Base-by-base conservation (phyloP, 225 moss, liverwort and hornwort genomes). In the Physcomitrellopsis africana region DNA sequence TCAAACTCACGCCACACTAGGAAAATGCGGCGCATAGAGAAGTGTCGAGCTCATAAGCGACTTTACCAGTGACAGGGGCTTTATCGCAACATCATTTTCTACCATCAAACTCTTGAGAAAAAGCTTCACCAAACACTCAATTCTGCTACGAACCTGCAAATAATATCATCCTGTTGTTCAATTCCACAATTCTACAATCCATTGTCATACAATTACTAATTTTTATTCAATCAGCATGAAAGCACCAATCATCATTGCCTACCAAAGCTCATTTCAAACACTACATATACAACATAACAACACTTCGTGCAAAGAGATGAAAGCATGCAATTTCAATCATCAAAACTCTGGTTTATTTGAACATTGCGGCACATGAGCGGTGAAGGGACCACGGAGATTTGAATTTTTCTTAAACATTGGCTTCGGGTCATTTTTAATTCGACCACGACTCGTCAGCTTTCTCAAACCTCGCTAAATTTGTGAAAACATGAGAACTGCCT, bases 111-210 rank as follows among this genome's bases (percentile, higher is more conserved):
- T 86, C 60, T 44, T 66, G 42, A 92, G 89, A 58, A 93, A 93
- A 16, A 76, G 67, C 70, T 79, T 88, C 58, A 93, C 82, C 60
- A 88, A 73, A 60, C 72, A 77, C 76, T 96, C 96, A 82, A 96
- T 93, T 72, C 92, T 89, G 79, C 82, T 77, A 47, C 85, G 82
- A 78, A 90, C 84, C 96, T 96, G 90, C 79, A 80, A 67, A 22
- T 5, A 71, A 13, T 47, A 1, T 45, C 49, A 51, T 48, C 27
- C 41, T 65, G 9, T 13, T 24, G 37, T 43, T 80, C 16, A 74
- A 67, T 43, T 73, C 27, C 51, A 17, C 32, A 26, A 13, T 52
- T 26, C 14, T 24, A 29, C 43, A 1, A 37, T 16, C 41, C 17
- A 15, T 37, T 70, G 11, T 11, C 24, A 2, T 10, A 29, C 17